Conservation (phyloP, 2,329 filamentous ascomycete genomes). For the Thelonectria rubi region DNA sequence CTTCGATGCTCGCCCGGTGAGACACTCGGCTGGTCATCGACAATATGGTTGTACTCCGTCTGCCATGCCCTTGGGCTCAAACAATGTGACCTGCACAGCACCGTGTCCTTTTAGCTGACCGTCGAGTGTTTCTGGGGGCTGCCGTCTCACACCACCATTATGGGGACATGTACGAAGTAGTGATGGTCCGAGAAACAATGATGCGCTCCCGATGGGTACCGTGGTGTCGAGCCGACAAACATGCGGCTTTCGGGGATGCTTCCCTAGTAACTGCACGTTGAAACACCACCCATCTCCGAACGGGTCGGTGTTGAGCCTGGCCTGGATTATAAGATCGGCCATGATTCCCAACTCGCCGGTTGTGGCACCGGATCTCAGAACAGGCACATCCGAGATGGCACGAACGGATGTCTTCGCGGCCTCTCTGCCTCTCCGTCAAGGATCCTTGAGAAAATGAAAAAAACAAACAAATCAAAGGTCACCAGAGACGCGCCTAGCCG, state of each 20-base stretch:
- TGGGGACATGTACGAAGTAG: background rate
- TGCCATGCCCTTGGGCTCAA: background rate
- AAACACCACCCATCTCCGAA: constrained; percentile 4
- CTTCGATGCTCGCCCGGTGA: constrained; percentile 1
- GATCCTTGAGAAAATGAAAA: no score
- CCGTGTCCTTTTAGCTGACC: background rate
- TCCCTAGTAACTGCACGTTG: background rate
- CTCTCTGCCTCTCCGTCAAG: background rate
- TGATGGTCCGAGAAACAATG: background rate
- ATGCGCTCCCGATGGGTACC: background rate
- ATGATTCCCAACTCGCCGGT: constrained; percentile 18
- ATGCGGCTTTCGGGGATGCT: background rate
- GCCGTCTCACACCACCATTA: background rate
- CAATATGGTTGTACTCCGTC: background rate
- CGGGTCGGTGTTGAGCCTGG: constrained; percentile 11
- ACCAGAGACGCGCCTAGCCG: constrained; percentile 14
- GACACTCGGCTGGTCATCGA: background rate
- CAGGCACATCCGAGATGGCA: constrained; percentile 11
- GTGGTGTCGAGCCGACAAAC: background rate
- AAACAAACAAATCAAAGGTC: background rate
- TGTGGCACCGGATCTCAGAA: constrained; percentile 14
- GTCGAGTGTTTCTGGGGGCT: background rate
- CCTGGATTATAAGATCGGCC: constrained; percentile 9
- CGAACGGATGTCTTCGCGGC: background rate
- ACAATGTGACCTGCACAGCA: background rate